Percentiles rank a stretch among this genome's conserved stretches.
Conservation (phyloP, 148 eudicot genomes). For the Polygonum maritimum region DNA sequence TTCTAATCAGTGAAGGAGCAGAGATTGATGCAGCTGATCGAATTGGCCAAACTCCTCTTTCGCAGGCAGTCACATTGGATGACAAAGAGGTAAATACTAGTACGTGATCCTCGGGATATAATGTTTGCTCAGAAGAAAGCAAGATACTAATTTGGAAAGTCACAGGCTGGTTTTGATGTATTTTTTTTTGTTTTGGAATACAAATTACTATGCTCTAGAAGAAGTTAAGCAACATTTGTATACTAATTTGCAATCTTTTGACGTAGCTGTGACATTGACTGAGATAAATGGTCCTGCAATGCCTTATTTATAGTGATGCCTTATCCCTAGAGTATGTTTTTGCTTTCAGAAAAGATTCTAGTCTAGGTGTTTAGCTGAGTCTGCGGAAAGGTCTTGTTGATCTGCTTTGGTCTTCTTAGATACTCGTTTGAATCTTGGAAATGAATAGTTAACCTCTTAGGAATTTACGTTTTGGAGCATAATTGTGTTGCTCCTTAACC, state of each 20-base stretch:
- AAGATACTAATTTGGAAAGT: neutral
- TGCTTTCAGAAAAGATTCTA: too few relatives aligned
- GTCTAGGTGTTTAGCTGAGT: too few relatives aligned
- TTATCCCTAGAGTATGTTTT: neutral
- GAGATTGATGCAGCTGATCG: conserved; percentile 71
- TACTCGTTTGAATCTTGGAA: too few relatives aligned
- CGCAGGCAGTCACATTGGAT: conserved; percentile 72
- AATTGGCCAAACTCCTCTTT: conserved; percentile 77
- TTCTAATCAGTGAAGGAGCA: conserved; percentile 87
- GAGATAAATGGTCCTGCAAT: neutral
- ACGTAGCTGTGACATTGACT: neutral
- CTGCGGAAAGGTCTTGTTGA: too few relatives aligned
- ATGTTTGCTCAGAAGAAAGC: neutral
- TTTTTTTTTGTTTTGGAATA: too few relatives aligned
- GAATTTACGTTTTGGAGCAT: too few relatives aligned
- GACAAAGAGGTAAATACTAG: conserved; percentile 49
- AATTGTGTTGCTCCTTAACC: too few relatives aligned
- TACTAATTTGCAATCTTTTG: neutral
- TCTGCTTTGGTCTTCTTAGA: too few relatives aligned
- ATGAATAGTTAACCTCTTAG: too few relatives aligned
- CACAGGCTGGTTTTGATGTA: neutral
- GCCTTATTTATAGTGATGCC: neutral
- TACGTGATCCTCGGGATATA: neutral
- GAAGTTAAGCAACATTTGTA: neutral
- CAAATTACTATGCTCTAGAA: neutral